A percentile compares a stretch with the other conserved stretches of the same genome.
These are phyloP conservation scores for Scenedesmus sp. DNA, from an alignment of 163 green algal species.

Conservation along the genomic window DNA sequence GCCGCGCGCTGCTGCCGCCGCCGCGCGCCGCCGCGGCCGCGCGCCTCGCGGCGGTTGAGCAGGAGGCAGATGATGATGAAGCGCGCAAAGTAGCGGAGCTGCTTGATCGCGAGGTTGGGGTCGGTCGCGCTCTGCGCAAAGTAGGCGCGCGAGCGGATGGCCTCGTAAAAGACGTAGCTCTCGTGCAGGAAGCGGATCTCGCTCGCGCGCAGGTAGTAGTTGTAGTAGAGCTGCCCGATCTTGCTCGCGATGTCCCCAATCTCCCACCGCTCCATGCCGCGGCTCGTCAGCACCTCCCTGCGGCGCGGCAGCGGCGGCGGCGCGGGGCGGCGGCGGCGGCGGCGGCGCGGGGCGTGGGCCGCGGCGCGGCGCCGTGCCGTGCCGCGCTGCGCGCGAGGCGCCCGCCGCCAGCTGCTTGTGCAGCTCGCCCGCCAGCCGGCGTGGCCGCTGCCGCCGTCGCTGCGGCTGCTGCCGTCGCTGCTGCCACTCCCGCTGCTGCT, in stretches of 20 bases:
- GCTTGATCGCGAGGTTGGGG: conserved; percentile 60
- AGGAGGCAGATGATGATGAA: conserved; percentile 82
- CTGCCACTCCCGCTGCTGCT: neutral
- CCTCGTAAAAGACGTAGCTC: conserved; percentile 78
- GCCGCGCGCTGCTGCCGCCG: neutral
- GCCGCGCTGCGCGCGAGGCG: no score
- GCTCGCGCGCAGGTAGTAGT: conserved; percentile 72
- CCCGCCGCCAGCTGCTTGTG: no score
- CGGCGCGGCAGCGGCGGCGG: neutral
- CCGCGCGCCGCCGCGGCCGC: neutral
- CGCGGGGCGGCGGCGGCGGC: no score
- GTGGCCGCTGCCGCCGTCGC: no score
- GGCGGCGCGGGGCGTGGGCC: no score
- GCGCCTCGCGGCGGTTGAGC: conserved; percentile 65
- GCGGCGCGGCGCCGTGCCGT: no score
- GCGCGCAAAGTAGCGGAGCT: conserved; percentile 77
- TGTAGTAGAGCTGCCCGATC: conserved; percentile 77
- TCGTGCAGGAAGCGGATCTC: conserved; percentile 68
- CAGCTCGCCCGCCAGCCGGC: no score
- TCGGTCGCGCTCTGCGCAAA: conserved; percentile 51
- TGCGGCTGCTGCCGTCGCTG: neutral
- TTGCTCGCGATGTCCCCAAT: conserved; percentile 75
- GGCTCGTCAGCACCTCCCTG: conserved; percentile 43
- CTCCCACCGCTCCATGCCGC: conserved; percentile 65
- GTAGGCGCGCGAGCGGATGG: conserved; percentile 69